Percentiles rank a stretch among this genome's conserved stretches.
Conservation (phyloP, 1,284 basidiomycete species). For the Fomitiporia mediterranea region DNA sequence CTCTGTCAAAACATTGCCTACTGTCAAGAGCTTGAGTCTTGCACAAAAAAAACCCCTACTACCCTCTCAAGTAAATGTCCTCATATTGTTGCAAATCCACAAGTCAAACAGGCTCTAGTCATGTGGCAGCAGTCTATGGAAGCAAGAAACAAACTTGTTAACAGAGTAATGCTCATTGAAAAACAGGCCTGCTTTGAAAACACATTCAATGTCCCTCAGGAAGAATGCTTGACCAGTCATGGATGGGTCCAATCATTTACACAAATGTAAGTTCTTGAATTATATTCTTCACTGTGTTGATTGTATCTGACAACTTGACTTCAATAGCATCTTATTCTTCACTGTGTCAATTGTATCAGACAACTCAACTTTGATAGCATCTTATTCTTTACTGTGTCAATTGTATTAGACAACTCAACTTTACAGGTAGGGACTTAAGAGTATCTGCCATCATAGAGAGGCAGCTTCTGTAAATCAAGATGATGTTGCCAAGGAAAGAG, state of each 20-base stretch:
- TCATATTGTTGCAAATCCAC: slow-evolving; percentile 27
- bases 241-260: slow-evolving; percentile 31
- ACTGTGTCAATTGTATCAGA: no score
- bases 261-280: slow-evolving; percentile 19
- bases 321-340: no score
- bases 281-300: not conserved
- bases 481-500: slow-evolving; percentile 26
- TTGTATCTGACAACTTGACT: no score
- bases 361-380: no score
- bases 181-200: slow-evolving; percentile 30
- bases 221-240: slow-evolving; percentile 24
- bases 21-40: no score
- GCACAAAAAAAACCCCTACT: no score
- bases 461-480: slow-evolving; percentile 32
- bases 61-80: slow-evolving; percentile 23
- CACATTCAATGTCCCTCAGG: slow-evolving; percentile 27
- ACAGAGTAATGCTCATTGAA: slow-evolving; percentile 29
- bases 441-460: slow-evolving; percentile 32
- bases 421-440: slow-evolving; percentile 27
- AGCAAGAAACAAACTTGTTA: slow-evolving; percentile 25
- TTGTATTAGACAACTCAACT: no score
- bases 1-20: no score
- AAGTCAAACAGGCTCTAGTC: slow-evolving; percentile 30
- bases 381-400: no score
- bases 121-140: slow-evolving; percentile 32